phyloP scores from a whole-genome alignment of 1,284 basidiomycete genomes.

The Ustilago nuda region DNA sequence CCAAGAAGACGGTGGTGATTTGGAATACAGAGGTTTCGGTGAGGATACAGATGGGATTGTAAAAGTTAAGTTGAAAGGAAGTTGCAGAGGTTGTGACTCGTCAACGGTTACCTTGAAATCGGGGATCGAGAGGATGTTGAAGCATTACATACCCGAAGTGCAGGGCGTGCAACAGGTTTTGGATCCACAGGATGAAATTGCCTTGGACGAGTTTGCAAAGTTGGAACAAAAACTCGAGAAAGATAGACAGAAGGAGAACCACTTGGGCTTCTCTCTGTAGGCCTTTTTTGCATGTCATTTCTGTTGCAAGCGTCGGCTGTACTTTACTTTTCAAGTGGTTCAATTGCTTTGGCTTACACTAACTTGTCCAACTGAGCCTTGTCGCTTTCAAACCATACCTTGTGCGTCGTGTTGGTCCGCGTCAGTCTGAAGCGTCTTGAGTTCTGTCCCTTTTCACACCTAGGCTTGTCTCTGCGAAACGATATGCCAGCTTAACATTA shows the following conservation, averaged over 20 bases:
- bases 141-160: slow-evolving; percentile 98
- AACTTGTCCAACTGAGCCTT: too few species aligned
- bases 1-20: slow-evolving; percentile 92
- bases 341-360: too few species aligned
- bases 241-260: slow-evolving; percentile 54
- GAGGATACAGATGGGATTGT: slow-evolving; percentile 73
- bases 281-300: neutral
- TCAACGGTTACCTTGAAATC: slow-evolving; percentile 90
- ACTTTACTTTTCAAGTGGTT: too few species aligned
- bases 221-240: slow-evolving; percentile 80
- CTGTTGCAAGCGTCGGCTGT: too few species aligned
- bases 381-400: too few species aligned
- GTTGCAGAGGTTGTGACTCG: slow-evolving; percentile 92
- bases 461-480: neutral
- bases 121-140: slow-evolving; percentile 89
- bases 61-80: slow-evolving; percentile 90
- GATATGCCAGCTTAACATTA: too few species aligned
- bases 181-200: slow-evolving; percentile 89
- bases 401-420: neutral
- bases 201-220: slow-evolving; percentile 90
- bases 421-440: neutral
- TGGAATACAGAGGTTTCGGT: slow-evolving; percentile 83
- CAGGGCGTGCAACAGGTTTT: slow-evolving; percentile 95
- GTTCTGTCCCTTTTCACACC: neutral
- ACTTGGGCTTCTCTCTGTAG: slow-evolving; percentile 59